Evolutionary conservation across 1,284 basidiomycete species (phyloP), one percentile per base, ranked within the genome.

Genomic region (Baeospora myosura): DNA sequence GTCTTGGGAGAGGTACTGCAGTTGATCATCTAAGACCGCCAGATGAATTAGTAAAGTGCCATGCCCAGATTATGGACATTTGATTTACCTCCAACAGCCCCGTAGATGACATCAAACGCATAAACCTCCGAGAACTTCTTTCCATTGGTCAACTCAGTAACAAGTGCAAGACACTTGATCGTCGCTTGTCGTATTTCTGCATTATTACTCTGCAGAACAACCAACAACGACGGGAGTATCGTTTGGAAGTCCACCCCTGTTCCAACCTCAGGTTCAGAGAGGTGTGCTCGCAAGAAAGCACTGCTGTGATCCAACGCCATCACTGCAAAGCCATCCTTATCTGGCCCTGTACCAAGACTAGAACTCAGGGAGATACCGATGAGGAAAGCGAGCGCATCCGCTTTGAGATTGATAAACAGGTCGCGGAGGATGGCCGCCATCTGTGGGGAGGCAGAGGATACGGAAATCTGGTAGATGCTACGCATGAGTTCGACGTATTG

Each of bases 91-190:
- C 81, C 81, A 23, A 61, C 65, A 3, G 64, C 44, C 2, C 91
- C 93, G 58, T 97, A 97, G 38, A 96, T 74, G 1, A 67, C 68
- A 53, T 96, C 91, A 51, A 87, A 78, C 5, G 78, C 88, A 61
- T 93, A 96, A 1, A 96, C 76, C 2, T 72, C 68, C 14, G 64
- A 64, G 21, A 76, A 65, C 30, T 66, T 68, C 45, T 69, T 62
- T 38, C 69, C 65, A 4, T 57, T 49, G 1, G 66, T 62, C 7
- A 71, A 55, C 25, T 66, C 58, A 3, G 62, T 57, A 32, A 82
- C 53, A 4, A 71, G 61, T 3, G 68, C 67, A 12, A 97, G 59
- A 35, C 81, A 79, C 35, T 73, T 72, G n/a, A 84, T 57, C 4
- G 83, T 82, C 17, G 77, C 78, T 38, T 71, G 64, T 17, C 91